Conservation (phyloP, 139 green algal species). For the Chlorella ohadii region DNA sequence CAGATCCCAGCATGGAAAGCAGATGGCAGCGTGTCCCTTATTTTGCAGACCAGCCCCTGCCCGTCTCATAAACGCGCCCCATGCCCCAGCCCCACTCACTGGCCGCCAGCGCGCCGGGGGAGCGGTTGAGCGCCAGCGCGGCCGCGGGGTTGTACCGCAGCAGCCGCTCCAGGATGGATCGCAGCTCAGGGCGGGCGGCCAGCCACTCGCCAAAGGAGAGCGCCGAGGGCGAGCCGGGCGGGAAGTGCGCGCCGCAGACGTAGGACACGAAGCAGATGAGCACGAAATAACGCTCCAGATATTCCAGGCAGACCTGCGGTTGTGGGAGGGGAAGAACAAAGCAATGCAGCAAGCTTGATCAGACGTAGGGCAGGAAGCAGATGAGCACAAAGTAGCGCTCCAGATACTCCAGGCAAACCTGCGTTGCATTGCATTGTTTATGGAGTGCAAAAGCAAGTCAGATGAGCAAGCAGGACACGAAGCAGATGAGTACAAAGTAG, state of each 20-base stretch:
- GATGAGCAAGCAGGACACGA: conserved; percentile 85
- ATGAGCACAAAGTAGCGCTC: conserved; percentile 89
- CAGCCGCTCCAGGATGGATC: conserved; percentile 72
- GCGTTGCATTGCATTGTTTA: no score
- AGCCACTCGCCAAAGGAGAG: conserved; percentile 79
- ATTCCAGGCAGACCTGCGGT: conserved; percentile 85
- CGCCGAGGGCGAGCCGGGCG: conserved; percentile 57
- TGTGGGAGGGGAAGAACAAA: background rate
- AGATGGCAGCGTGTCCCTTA: no score
- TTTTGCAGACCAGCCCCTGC: no score
- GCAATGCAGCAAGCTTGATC: no score
- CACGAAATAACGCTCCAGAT: conserved; percentile 85
- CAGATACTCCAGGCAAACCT: conserved; percentile 88
- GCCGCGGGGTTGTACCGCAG: conserved; percentile 87
- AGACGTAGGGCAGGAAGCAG: conserved; percentile 86
- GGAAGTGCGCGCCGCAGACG: conserved; percentile 71
- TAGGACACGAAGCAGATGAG: conserved; percentile 90
- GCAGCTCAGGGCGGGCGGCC: conserved; percentile 76
- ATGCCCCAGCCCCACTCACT: conserved; percentile 2
- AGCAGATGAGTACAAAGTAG: conserved; percentile 88
- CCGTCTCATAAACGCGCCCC: no score
- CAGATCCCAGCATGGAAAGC: no score
- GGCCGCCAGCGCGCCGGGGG: conserved; percentile 36
- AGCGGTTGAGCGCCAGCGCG: conserved; percentile 80
- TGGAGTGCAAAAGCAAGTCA: no score